These are phyloP conservation scores for sorghum (Sorghum bicolor) DNA, from an alignment of 176 grass and related monocot genomes.

Conservation along the genomic window Sorghum_bicolor_NCBIv3 NC_012870.2:5383501-5384000, in stretches of 20 bases:
- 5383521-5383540: slow-evolving; percentile 58
- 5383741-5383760: slow-evolving; percentile 56
- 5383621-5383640: not conserved
- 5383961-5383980: slow-evolving; percentile 63
- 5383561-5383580: slow-evolving; percentile 44
- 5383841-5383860: not conserved
- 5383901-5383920: slow-evolving; percentile 72
- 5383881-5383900: slow-evolving; percentile 50
- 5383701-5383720: slow-evolving; percentile 56
- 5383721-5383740: slow-evolving; percentile 36
- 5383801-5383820: slow-evolving; percentile 74
- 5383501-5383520: slow-evolving; percentile 39
- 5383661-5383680: slow-evolving; percentile 21
- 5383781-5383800: slow-evolving; percentile 62
- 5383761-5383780: slow-evolving; percentile 58
- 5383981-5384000: slow-evolving; percentile 2
- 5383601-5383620: slow-evolving; percentile 56
- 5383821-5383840: not conserved
- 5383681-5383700: slow-evolving; percentile 45
- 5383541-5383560: slow-evolving; percentile 47
- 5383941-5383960: slow-evolving; percentile 72
- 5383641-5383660: slow-evolving; percentile 16
- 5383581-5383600: slow-evolving; percentile 65
- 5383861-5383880: slow-evolving; percentile 8
- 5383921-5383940: slow-evolving; percentile 71